Percentiles rank a stretch among this genome's conserved stretches.
Conservation (phyloP, 208 protist genomes). For the Trypanosoma congolense region DNA sequence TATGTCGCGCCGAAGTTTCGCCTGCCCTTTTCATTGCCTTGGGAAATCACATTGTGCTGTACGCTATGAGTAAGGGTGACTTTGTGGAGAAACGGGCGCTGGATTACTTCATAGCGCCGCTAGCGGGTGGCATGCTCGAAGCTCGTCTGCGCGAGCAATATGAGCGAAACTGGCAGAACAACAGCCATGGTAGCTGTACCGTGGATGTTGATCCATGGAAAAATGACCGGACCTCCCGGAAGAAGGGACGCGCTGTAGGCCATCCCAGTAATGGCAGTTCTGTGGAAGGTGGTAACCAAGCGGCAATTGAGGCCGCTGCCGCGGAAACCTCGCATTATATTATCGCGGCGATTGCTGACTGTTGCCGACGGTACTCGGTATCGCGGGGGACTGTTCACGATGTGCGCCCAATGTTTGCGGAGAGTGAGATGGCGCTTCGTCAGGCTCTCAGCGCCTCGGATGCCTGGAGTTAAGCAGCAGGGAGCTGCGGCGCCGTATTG, state of each 20-base stretch:
- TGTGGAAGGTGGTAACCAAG: conserved; percentile 4
- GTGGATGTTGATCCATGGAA: neutral
- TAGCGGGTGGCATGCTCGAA: conserved; percentile 56
- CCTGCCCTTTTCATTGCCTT: conserved; percentile 55
- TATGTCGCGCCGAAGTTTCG: conserved; percentile 39
- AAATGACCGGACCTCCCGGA: neutral
- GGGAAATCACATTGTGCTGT: conserved; percentile 58
- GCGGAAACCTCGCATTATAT: conserved; percentile 33
- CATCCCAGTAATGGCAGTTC: neutral
- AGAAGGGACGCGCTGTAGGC: neutral
- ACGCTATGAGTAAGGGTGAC: conserved; percentile 81
- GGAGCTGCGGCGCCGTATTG: conserved; percentile 55
- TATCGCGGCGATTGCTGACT: conserved; percentile 37
- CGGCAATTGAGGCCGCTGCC: conserved; percentile 25
- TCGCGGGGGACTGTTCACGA: conserved; percentile 38
- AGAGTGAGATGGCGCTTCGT: conserved; percentile 71
- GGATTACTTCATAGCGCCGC: conserved; percentile 77
- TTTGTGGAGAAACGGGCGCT: conserved; percentile 86
- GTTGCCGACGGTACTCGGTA: conserved; percentile 64
- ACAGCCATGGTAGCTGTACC: neutral
- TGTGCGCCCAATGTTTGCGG: conserved; percentile 79
- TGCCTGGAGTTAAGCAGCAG: conserved; percentile 35
- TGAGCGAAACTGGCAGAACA: conserved; percentile 9
- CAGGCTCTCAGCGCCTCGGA: conserved; percentile 52
- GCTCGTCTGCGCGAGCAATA: conserved; percentile 37